phyloP scores from a whole-genome alignment of 2,329 filamentous ascomycete species.

The Alternaria panax region DNA sequence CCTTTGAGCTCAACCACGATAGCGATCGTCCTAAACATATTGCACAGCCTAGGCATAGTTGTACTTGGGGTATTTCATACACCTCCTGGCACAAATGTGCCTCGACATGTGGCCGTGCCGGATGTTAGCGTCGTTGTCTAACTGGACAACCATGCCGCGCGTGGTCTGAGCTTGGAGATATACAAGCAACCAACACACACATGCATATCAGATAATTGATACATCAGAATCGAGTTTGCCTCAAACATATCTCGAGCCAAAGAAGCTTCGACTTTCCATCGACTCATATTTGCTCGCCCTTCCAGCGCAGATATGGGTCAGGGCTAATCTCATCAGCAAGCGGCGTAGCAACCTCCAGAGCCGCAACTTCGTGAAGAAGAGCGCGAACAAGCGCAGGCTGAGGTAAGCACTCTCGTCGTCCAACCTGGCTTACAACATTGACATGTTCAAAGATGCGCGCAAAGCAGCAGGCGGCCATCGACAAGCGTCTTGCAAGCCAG shows the following conservation, averaged over 20 bases:
- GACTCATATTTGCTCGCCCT: accelerated
- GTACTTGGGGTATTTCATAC: background rate
- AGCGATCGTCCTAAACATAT: background rate
- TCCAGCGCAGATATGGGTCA: conserved; percentile 27
- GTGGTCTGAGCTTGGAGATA: background rate
- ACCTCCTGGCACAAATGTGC: background rate
- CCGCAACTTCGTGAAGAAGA: conserved; percentile 34
- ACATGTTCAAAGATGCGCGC: conserved; percentile 36
- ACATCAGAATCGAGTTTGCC: accelerated
- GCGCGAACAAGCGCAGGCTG: conserved; percentile 30
- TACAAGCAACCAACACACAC: background rate
- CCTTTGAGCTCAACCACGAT: too few species aligned
- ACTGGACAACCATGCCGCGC: background rate
- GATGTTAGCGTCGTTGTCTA: background rate
- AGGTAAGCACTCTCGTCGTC: conserved; percentile 19
- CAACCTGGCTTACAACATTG: background rate
- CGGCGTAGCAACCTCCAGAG: conserved; percentile 24
- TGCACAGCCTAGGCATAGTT: background rate
- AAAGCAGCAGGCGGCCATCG: conserved; percentile 39
- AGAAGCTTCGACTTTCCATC: background rate
- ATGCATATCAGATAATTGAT: background rate
- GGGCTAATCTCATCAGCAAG: conserved; percentile 33
- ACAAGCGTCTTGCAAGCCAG: conserved; percentile 34
- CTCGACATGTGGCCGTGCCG: background rate
- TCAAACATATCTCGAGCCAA: too few species aligned